Evolutionary conservation across 805 yeast genomes (phyloP).

Genomic region (Yamadazyma takamatsuzukensis): DNA sequence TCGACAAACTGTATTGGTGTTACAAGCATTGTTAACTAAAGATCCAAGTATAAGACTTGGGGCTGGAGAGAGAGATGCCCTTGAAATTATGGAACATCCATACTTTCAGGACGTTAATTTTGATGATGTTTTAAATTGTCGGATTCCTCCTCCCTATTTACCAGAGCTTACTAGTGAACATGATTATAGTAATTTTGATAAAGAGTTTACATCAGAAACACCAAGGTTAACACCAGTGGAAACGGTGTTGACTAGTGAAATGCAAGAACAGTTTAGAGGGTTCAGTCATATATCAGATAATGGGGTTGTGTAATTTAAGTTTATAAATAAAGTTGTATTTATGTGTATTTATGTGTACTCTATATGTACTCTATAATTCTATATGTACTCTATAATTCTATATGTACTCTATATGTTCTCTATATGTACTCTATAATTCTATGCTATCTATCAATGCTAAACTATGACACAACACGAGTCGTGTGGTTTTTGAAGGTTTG

Average conservation of each 20-base stretch:
- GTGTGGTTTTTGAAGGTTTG: too few relatives aligned
- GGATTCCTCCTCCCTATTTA: constrained; percentile 82
- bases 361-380: not conserved
- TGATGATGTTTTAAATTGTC: constrained; percentile 71
- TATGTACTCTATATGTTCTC: too few relatives aligned
- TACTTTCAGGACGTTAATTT: constrained; percentile 88
- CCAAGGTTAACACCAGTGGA: constrained; percentile 95
- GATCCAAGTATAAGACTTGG: constrained; percentile 86
- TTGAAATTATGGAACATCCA: constrained; percentile 92
- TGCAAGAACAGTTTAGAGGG: constrained; percentile 97
- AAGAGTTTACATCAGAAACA: constrained; percentile 89
- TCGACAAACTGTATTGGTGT: constrained; percentile 88
- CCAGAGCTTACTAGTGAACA: constrained; percentile 87
- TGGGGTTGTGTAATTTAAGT: constrained; percentile 30
- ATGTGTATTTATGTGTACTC: not conserved
- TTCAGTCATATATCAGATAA: constrained; percentile 83
- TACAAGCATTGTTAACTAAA: constrained; percentile 86
- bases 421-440: too few relatives aligned
- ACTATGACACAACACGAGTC: not conserved
- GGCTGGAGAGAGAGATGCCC: constrained; percentile 82
- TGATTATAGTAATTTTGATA: constrained; percentile 90
- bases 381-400: not conserved
- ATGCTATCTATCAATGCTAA: too few relatives aligned
- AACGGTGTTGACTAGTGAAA: constrained; percentile 74
- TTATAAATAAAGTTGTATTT: not conserved